Evolutionary conservation across 225 moss, liverwort and hornwort species (phyloP), one percentile per base, ranked within the genome.

Genomic region (Antitrichia curtipendula): DNA sequence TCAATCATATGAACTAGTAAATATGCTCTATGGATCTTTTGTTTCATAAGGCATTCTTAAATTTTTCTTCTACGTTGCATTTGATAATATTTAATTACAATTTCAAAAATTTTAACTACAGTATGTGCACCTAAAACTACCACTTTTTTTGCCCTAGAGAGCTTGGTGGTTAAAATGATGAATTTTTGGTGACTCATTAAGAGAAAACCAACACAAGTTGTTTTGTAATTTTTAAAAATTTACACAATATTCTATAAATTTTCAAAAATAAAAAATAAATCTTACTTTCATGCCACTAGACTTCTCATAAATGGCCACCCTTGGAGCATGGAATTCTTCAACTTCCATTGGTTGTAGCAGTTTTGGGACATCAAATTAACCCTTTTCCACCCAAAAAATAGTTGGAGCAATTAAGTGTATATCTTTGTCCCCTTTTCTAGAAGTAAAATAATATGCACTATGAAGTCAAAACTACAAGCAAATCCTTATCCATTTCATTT

Each of bases 121-220:
- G 2, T 27, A 43, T 71, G 3, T 28, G 16, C 9, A 43, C 2
- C 16, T 28, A 16, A 71, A 71, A 43, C 1, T 43, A 0, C 16
- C 4, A 21, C 0, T 8, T 40, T 23, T 32, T 68, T 13, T 4
- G 2, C 8, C 3, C 5, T 14, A 14, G 3, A 41, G 41, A 68
- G 12, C 7, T 38, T 22, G 0, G 4, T 38, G 22, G 38, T 38
- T 7, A 38, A 38, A 22, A 12, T 38, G 7, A 38, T 68, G 12
- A 41, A 4, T 25, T 25, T 41, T 68, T 0, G 19, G 5, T 41
- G 27, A 2, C 0, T 71, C 16, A 27, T 27, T 2, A 27, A 43
- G 27, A 16, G 0, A 27, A 27, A 43, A 43, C 3, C 5, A 71
- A 27, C 0, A 3, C 0, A 27, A 27, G 0, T 16, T 41, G 1